Percentiles rank a stretch among this genome's conserved stretches.
Conservation (phyloP, 306 rosid genomes). For the Vigna reflexopilosa region DNA sequence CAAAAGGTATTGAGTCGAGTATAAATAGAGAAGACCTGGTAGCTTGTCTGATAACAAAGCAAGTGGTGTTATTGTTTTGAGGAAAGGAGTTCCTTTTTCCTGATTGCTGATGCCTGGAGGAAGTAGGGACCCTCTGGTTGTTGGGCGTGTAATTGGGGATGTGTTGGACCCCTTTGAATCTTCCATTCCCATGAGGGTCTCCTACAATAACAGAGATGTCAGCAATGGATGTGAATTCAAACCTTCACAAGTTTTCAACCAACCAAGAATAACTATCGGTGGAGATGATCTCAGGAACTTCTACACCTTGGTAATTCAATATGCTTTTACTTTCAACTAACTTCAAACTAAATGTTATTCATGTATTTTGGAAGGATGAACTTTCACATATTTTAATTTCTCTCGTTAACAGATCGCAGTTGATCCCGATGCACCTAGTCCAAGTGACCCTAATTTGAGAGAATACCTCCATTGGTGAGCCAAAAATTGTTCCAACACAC, state of each 20-base stretch:
- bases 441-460: constrained; percentile 51
- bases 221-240: constrained; percentile 49
- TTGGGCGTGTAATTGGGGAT: constrained; percentile 54
- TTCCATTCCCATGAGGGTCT: constrained; percentile 35
- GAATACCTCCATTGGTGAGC: constrained; percentile 58
- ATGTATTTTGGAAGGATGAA: background rate
- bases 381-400: background rate
- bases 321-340: background rate
- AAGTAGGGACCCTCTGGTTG: constrained; percentile 46
- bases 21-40: background rate
- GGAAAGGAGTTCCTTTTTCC: background rate
- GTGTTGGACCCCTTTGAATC: constrained; percentile 48
- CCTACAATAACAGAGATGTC: constrained; percentile 35
- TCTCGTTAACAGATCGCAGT: constrained; percentile 35
- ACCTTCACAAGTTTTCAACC: constrained; percentile 49
- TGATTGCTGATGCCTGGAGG: background rate
- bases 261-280: constrained; percentile 51
- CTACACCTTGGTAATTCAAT: constrained; percentile 47
- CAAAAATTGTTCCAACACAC: background rate
- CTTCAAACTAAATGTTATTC: no score
- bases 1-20: background rate
- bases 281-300: constrained; percentile 58
- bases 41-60: background rate
- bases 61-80: background rate
- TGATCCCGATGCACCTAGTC: constrained; percentile 59